Percentiles rank a stretch among this genome's conserved stretches.
Evolutionary conservation across 2,329 filamentous ascomycete genomes (phyloP).

Genomic region (Paraphoma chrysanthemicola): DNA sequence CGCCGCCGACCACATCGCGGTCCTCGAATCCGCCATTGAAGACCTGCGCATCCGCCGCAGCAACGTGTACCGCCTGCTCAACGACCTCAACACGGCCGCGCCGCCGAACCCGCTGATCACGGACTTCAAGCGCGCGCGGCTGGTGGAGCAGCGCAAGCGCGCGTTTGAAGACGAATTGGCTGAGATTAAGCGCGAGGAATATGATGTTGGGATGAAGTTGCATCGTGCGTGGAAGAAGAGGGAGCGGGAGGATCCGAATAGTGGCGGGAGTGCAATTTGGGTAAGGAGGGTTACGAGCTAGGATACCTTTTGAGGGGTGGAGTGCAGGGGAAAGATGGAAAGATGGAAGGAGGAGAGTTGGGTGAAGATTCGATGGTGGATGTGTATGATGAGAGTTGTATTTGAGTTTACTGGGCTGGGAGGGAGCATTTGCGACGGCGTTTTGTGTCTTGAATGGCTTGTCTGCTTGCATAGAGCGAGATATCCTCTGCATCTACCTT

Average conservation of each 20-base stretch:
- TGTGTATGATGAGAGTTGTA: background rate
- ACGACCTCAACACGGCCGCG: slow-evolving; percentile 43
- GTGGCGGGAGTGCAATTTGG: slow-evolving; percentile 45
- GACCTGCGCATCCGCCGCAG: slow-evolving; percentile 46
- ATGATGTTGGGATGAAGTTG: slow-evolving; percentile 50
- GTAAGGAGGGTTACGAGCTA: slow-evolving; percentile 45
- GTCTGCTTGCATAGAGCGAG: no score
- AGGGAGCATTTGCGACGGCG: no score
- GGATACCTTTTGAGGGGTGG: background rate
- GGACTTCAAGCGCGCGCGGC: slow-evolving; percentile 42
- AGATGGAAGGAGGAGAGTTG: background rate
- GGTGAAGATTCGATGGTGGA: background rate
- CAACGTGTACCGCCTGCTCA: slow-evolving; percentile 47
- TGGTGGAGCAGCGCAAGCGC: slow-evolving; percentile 45
- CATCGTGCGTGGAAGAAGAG: slow-evolving; percentile 49
- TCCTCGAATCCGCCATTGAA: slow-evolving; percentile 49
- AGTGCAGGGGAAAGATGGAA: no score
- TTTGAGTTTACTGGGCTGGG: background rate
- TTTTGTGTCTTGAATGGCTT: no score
- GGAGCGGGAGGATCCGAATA: slow-evolving; percentile 45
- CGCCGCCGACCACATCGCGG: slow-evolving; percentile 45
- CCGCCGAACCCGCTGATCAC: slow-evolving; percentile 48
- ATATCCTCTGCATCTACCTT: no score
- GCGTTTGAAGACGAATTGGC: slow-evolving; percentile 46
- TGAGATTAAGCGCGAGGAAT: slow-evolving; percentile 46